Percentiles rank a stretch among this genome's conserved stretches.
phyloP scores from a whole-genome alignment of 768 basidiomycete species.

The Asterophora lycoperdoides region DNA sequence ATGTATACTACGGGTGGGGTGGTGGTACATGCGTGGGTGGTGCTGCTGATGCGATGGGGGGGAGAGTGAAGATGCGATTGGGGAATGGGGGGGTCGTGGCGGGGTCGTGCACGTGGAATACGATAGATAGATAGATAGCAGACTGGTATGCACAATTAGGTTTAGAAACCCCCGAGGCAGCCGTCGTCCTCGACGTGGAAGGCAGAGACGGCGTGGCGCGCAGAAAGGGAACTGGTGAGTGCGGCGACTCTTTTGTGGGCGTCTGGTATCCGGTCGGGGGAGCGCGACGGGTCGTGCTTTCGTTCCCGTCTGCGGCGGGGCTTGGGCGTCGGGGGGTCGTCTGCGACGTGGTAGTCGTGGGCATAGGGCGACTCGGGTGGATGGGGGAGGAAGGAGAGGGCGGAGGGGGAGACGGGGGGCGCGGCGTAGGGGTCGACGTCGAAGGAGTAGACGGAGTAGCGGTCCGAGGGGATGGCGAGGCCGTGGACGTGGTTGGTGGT shows the following conservation, averaged over 20 bases:
- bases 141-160: too few species aligned
- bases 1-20: too few species aligned
- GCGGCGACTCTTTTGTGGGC: conserved; percentile 15
- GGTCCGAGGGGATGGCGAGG: conserved; percentile 23
- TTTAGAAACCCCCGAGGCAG: conserved; percentile 42
- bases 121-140: conserved; percentile 1
- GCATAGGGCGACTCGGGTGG: conserved; percentile 20
- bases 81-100: background rate
- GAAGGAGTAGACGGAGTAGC: conserved; percentile 8
- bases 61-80: too few species aligned
- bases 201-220: conserved; percentile 15
- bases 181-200: conserved; percentile 34
- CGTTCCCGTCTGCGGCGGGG: conserved; percentile 25
- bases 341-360: conserved; percentile 12
- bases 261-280: conserved; percentile 38
- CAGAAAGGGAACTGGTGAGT: conserved; percentile 15
- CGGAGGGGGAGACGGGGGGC: conserved; percentile 13
- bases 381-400: conserved; percentile 36
- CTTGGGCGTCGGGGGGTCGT: conserved; percentile 15
- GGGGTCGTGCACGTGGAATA: conserved; percentile 2
- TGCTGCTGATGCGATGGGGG: too few species aligned
- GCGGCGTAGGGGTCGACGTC: conserved; percentile 16
- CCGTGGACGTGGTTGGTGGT: conserved; percentile 21
- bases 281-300: conserved; percentile 31
- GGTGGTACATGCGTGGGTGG: too few species aligned